Base-by-base conservation (phyloP, 2,329 filamentous ascomycete species). In the Hyphodiscus sp. region DNA sequence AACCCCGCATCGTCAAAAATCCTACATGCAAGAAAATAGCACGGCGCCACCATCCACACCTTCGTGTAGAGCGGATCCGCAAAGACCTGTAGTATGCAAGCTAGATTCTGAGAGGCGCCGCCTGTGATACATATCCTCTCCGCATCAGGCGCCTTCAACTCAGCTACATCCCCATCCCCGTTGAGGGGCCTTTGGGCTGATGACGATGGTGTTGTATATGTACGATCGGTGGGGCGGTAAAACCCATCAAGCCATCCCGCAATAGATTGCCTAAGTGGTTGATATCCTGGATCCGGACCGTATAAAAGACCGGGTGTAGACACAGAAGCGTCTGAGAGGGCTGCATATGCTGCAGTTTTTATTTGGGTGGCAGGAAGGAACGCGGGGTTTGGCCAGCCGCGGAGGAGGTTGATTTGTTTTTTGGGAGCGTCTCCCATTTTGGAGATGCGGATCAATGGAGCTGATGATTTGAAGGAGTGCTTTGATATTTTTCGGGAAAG, bases 1-100 rank as follows among this genome's bases (percentile, higher is more conserved):
- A 95, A 90, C 1, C 89, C 87, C 5, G 84, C 77, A 69, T 96
- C 91, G 54, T 87, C 83, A 64, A 96, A 91, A 52, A 95, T 88
- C n/a, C 85, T 78, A 64, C 87, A 91, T 0, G 85, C 87, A n/a
- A 95, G 75, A 69, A 89, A 87, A 67, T 95, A 96, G 46, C 86
- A 86, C 4, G 91, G 91, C 19, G 86, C 83, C 1, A 91, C 82
- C 70, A 91, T 50, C 47, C 47, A 50, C 10, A 95, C 76, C 60
- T 82, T 82, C 1, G 91, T 96, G 64, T 84, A 86, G 2, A 75
- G 70, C 1, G 89, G 87, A 67, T 96, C 91, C 0, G 89, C 87
- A 65, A 87, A 96, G 29, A 87, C 87, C 68, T 87, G 82, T 48
- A 96, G 72, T 3, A 95, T 73, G 64, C 83, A 87, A 0, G 87